These are phyloP conservation scores for Penicillium sp. DNA, from an alignment of 2,329 filamentous ascomycete species.

Conservation along the genomic window DNA sequence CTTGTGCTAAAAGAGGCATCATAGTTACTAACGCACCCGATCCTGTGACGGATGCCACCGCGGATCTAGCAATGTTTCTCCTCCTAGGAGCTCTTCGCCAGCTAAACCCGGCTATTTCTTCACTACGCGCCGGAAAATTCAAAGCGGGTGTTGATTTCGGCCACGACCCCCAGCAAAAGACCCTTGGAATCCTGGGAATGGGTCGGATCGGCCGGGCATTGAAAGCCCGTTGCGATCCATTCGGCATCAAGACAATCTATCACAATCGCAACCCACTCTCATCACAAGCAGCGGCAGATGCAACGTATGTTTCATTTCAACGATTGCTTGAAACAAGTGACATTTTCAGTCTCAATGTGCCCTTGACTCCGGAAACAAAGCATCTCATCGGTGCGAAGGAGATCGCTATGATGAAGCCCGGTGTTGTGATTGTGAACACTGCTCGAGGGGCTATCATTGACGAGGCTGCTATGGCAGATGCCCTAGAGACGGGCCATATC, in stretches of 20 bases:
- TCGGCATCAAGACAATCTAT: conserved; percentile 30
- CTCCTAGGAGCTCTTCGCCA: conserved; percentile 71
- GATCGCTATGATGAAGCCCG: conserved; percentile 71
- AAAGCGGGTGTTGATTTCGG: conserved; percentile 63
- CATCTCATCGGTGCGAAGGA: conserved; percentile 68
- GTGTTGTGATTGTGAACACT: conserved; percentile 74
- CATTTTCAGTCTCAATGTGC: conserved; percentile 71
- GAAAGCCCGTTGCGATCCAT: conserved; percentile 43
- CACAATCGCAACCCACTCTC: conserved; percentile 48
- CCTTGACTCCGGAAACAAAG: conserved; percentile 69
- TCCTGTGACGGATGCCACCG: conserved; percentile 73
- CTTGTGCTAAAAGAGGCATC: conserved; percentile 66
- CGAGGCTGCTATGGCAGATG: conserved; percentile 69
- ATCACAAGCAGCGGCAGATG: conserved; percentile 39
- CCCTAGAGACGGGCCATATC: conserved; percentile 51
- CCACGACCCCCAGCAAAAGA: conserved; percentile 70
- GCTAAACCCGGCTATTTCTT: conserved; percentile 61
- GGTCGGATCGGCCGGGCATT: conserved; percentile 74
- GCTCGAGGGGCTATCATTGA: conserved; percentile 76
- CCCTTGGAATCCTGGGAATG: conserved; percentile 75
- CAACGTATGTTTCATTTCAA: conserved; percentile 59
- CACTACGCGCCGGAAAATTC: conserved; percentile 57
- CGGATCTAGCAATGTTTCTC: conserved; percentile 72
- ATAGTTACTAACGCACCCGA: conserved; percentile 61
- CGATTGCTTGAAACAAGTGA: conserved; percentile 64